Base-by-base conservation (phyloP, 805 yeast species). In the Lipomyces sp. region DNA sequence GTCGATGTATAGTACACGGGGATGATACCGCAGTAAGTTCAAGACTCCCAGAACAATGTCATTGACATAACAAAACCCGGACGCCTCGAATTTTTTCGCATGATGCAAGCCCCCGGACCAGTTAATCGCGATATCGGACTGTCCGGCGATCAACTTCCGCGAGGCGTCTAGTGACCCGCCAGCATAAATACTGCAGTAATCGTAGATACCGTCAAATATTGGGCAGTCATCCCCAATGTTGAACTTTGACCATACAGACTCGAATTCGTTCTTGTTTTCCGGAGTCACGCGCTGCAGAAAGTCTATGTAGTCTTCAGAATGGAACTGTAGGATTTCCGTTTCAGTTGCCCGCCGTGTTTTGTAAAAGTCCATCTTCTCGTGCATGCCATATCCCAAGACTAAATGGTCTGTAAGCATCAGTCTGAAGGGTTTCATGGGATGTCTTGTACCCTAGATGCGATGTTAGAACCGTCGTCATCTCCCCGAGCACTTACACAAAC, bases 351-450 rank as follows among this genome's bases (percentile, higher is more conserved):
- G 70, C 54, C 95, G 74, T 1, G 98, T 95, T 53, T 80, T 76
- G 68, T 86, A 93, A 26, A 89, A 70, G 65, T 93, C 98, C 96
- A 91, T 87, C 59, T 82, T 77, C 62, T 88, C 88, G 67, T 90
- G 87, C 41, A 91, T 71, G 51, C 87, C 87, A 68, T 93, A 91
- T 13, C 84, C 82, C 31, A 84, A 79, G 45, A 91, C 91, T 55
- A 91, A 72, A 66, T 90, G 96, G 69, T 91, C 97, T 0, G 98
- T 91, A 39, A 91, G 76, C 90, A 89, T 84, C 55, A 93, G 73
- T 58, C 98, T 73, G 68, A 90, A 87, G 14, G 98, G 98, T 67
- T 91, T 91, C 98, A 91, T 91, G n/a, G 98, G 98, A 68, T 91
- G 98, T 53, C 82, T 79, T 1, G 86, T 85, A 16, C 98, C 98